Conservation (phyloP, 176 grass and related monocot species). For the Tillandsia leiboldiana region DNA sequence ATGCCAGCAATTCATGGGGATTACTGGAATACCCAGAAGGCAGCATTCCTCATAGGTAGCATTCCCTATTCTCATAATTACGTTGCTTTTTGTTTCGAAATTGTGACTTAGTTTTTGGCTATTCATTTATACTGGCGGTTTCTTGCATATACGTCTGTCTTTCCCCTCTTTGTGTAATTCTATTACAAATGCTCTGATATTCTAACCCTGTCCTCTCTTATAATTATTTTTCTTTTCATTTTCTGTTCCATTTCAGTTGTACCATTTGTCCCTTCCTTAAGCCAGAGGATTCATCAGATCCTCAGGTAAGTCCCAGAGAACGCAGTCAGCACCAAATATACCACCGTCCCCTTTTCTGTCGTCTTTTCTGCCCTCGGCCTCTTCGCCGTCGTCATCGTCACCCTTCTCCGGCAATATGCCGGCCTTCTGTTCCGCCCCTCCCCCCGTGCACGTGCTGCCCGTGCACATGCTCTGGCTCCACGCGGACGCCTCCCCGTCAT, state of each 20-base stretch:
- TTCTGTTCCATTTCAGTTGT: background rate
- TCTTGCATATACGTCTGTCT: conserved; percentile 62
- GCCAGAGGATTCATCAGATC: conserved; percentile 60
- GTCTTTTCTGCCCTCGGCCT: conserved; percentile 38
- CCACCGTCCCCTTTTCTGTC: conserved; percentile 10
- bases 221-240: background rate
- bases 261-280: background rate
- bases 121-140: conserved; percentile 34
- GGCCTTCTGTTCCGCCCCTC: background rate
- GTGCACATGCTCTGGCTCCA: conserved; percentile 58
- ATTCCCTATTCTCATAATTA: too few relatives aligned
- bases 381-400: conserved; percentile 34
- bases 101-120: too few relatives aligned
- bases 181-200: background rate
- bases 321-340: conserved; percentile 58
- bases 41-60: too few relatives aligned
- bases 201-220: background rate
- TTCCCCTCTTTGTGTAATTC: conserved; percentile 25
- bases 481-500: conserved; percentile 44
- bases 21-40: too few relatives aligned
- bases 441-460: conserved; percentile 28
- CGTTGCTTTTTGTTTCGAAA: too few relatives aligned
- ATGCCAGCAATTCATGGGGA: too few relatives aligned
- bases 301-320: conserved; percentile 81
- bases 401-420: conserved; percentile 15